These are phyloP conservation scores for Rhizoclosmatium sp. DNA, from an alignment of 192 early-diverging fungal species.

Conservation along the genomic window DNA sequence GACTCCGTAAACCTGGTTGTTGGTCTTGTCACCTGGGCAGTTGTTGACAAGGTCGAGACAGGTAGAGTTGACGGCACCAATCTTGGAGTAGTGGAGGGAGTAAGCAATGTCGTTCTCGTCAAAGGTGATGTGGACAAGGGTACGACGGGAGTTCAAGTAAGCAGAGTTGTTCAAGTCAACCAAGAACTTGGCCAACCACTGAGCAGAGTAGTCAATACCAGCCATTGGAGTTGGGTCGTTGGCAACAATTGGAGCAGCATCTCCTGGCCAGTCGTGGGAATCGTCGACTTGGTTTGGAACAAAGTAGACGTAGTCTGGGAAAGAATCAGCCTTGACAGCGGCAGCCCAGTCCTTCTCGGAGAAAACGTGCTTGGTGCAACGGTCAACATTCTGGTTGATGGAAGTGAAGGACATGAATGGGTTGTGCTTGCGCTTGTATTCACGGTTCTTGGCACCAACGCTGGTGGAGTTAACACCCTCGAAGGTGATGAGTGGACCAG, in stretches of 20 bases:
- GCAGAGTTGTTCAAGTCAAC: not conserved
- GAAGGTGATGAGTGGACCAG: not conserved
- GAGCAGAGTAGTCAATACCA: constrained; percentile 10
- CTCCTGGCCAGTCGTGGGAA: constrained; percentile 13
- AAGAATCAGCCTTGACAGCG: constrained; percentile 2
- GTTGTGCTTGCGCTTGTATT: constrained; percentile 22
- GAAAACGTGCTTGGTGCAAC: not conserved
- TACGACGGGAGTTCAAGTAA: constrained; percentile 9
- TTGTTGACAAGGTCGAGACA: constrained; percentile 21
- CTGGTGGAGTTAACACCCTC: not conserved
- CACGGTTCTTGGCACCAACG: constrained; percentile 6
- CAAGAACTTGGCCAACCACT: constrained; percentile 3
- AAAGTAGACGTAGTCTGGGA: constrained; percentile 17
- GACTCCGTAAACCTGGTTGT: constrained; percentile 27
- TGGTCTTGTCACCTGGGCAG: constrained; percentile 21
- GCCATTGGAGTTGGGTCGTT: not conserved
- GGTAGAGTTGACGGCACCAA: not conserved
- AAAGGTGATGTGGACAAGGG: constrained; percentile 12
- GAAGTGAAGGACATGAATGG: constrained; percentile 16
- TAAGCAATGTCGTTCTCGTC: constrained; percentile 44
- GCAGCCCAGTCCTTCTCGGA: constrained; percentile 16
- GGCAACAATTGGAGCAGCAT: not conserved
- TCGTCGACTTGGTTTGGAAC: constrained; percentile 62
- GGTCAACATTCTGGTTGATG: not conserved
- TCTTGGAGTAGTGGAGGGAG: not conserved